Evolutionary conservation across 1,284 basidiomycete species (phyloP).

Genomic region (Clitocybe nebularis): DNA sequence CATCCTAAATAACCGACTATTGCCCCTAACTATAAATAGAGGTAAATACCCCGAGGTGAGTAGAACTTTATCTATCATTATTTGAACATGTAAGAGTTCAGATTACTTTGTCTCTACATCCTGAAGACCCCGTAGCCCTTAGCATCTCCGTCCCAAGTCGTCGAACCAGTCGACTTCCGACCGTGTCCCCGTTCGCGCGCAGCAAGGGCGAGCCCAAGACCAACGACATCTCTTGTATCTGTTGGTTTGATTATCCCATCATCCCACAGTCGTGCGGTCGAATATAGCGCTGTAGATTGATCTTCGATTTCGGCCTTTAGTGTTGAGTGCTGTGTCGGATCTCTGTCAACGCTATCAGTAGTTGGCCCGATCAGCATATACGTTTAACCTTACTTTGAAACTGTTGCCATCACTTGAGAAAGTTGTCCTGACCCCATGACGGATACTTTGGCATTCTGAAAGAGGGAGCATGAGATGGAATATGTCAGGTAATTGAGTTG

Average conservation of each 20-base stretch:
- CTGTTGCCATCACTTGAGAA: conserved; percentile 87
- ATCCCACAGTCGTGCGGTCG: conserved; percentile 89
- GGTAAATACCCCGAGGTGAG: neutral
- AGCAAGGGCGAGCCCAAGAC: conserved; percentile 78
- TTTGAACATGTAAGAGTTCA: conserved; percentile 19
- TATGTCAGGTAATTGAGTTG: conserved; percentile 7
- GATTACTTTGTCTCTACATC: conserved; percentile 67
- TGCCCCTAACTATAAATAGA: too few species aligned
- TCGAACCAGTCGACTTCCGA: conserved; percentile 25
- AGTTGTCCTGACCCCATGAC: conserved; percentile 96
- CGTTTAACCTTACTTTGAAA: conserved; percentile 62
- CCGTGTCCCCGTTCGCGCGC: conserved; percentile 36
- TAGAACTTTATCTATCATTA: neutral
- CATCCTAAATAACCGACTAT: too few species aligned
- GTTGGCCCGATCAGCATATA: neutral
- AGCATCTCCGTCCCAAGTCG: conserved; percentile 70
- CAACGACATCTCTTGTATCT: conserved; percentile 88
- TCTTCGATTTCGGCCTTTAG: conserved; percentile 81
- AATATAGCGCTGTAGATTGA: conserved; percentile 85
- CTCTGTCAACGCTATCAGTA: conserved; percentile 40
- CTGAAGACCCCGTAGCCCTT: conserved; percentile 87
- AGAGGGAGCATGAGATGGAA: conserved; percentile 11
- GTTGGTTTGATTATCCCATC: conserved; percentile 91
- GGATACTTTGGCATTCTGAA: conserved; percentile 86
- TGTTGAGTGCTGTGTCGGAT: conserved; percentile 69